Percentiles rank a stretch among this genome's conserved stretches.
Conservation (phyloP, 129 eudicot species). For the Escallonia rubra region DNA sequence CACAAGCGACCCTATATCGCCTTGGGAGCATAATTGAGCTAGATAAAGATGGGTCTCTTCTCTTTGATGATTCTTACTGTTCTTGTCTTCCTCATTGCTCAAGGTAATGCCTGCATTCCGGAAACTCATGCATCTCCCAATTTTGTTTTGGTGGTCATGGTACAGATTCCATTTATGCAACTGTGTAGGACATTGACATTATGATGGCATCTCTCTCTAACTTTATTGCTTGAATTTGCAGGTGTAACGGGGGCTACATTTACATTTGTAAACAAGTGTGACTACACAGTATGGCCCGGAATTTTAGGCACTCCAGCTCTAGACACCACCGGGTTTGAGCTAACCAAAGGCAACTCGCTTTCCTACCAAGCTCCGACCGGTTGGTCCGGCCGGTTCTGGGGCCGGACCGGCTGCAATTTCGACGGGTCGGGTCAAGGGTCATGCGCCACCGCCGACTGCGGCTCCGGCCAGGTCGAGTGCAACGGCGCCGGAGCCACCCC, state of each 20-base stretch:
- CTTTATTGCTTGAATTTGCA: neutral
- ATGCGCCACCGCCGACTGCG: slow-evolving; percentile 59
- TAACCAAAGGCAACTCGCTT: slow-evolving; percentile 33
- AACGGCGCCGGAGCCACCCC: slow-evolving; percentile 62
- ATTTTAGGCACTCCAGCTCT: slow-evolving; percentile 54
- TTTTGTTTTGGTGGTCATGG: no score
- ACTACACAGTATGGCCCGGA: slow-evolving; percentile 60
- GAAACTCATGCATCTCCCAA: neutral
- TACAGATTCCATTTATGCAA: no score
- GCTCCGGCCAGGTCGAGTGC: slow-evolving; percentile 53
- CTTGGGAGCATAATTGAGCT: no score
- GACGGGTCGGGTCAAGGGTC: slow-evolving; percentile 38
- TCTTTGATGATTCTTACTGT: neutral
- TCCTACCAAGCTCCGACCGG: slow-evolving; percentile 53
- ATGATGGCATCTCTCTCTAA: no score
- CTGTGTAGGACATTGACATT: no score
- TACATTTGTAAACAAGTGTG: slow-evolving; percentile 58
- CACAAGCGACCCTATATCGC: no score
- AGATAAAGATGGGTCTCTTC: neutral
- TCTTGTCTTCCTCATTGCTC: neutral
- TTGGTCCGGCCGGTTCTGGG: slow-evolving; percentile 91
- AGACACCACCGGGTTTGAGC: slow-evolving; percentile 68
- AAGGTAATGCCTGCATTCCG: neutral
- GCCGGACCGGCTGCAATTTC: slow-evolving; percentile 52
- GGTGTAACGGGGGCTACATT: slow-evolving; percentile 44